A percentile compares a stretch with the other conserved stretches of the same genome.
Conservation (phyloP, 306 rosid species). For the Parietaria judaica region DNA sequence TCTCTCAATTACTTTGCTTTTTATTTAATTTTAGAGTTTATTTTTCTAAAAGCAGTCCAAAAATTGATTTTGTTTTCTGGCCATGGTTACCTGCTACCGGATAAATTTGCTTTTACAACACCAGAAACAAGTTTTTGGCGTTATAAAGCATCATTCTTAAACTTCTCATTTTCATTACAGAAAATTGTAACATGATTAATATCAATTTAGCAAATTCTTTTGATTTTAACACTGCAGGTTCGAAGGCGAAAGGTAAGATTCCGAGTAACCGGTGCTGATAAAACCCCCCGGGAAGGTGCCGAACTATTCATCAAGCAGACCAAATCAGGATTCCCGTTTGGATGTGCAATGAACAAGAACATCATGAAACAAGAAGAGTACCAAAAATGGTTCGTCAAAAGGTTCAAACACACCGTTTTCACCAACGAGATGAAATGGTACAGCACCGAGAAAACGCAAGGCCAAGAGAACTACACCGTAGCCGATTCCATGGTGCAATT, state of each 20-base stretch:
- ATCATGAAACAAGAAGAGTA: conserved; percentile 46
- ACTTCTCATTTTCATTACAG: no score
- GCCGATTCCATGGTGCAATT: conserved; percentile 60
- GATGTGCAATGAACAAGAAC: conserved; percentile 47
- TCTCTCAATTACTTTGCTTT: no score
- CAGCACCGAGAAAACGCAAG: conserved; percentile 42
- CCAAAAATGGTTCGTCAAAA: conserved; percentile 50
- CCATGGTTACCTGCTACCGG: no score
- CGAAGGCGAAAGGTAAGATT: conserved; percentile 49
- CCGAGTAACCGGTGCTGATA: conserved; percentile 27
- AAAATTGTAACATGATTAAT: no score
- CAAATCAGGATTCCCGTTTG: conserved; percentile 44
- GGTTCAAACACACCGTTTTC: conserved; percentile 58
- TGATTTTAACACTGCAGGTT: conserved; percentile 25
- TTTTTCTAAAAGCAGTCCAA: no score
- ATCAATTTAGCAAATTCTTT: no score
- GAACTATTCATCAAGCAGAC: conserved; percentile 26
- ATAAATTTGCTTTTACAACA: no score
- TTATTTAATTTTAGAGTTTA: no score
- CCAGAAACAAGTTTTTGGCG: no score
- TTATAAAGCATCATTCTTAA: no score
- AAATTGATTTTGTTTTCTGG: no score
- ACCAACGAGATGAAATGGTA: conserved; percentile 86
- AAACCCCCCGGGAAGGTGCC: conserved; percentile 40
- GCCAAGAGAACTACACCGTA: conserved; percentile 54